A percentile compares a stretch with the other conserved stretches of the same genome.
These are phyloP conservation scores for Echites panduratus DNA, from an alignment of 257 asterid species.

Conservation along the genomic window DNA sequence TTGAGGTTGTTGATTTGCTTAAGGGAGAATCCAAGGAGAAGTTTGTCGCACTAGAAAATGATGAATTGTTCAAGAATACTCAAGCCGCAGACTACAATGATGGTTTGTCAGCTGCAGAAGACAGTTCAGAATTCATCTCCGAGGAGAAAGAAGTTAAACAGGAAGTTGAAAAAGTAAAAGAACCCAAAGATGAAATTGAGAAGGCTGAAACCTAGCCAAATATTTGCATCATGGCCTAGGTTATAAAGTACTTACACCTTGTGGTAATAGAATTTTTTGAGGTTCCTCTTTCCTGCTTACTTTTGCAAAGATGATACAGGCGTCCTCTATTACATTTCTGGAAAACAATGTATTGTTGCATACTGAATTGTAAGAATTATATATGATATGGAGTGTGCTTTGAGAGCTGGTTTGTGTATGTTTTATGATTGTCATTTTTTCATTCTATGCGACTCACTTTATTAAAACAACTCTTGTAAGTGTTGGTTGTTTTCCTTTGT, in stretches of 20 bases:
- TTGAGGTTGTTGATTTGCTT: slow-evolving; percentile 20
- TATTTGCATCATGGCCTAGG: not conserved
- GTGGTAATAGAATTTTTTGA: not conserved
- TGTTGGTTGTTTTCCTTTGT: not conserved
- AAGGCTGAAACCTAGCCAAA: slow-evolving; percentile 9
- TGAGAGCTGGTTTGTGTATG: not conserved
- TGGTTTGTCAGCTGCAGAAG: slow-evolving; percentile 11
- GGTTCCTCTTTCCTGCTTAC: not conserved
- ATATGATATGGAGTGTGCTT: not conserved
- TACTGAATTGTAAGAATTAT: not conserved
- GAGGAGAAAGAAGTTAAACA: slow-evolving; percentile 18
- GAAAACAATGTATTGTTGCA: not conserved
- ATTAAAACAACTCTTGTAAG: not conserved
- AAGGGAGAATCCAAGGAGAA: slow-evolving; percentile 22
- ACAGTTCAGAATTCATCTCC: slow-evolving; percentile 18
- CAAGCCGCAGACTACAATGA: slow-evolving; percentile 1
- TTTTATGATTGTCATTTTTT: slow-evolving; percentile 3
- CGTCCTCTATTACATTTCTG: not conserved
- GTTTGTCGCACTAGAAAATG: slow-evolving; percentile 18
- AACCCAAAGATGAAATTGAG: slow-evolving; percentile 14
- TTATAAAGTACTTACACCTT: not conserved
- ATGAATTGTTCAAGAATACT: slow-evolving; percentile 17
- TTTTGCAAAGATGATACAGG: not conserved
- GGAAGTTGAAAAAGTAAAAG: not conserved
- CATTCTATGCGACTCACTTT: not conserved